Base-by-base conservation (phyloP, 306 rosid genomes). In the Psophocarpus tetragonolobus region DNA sequence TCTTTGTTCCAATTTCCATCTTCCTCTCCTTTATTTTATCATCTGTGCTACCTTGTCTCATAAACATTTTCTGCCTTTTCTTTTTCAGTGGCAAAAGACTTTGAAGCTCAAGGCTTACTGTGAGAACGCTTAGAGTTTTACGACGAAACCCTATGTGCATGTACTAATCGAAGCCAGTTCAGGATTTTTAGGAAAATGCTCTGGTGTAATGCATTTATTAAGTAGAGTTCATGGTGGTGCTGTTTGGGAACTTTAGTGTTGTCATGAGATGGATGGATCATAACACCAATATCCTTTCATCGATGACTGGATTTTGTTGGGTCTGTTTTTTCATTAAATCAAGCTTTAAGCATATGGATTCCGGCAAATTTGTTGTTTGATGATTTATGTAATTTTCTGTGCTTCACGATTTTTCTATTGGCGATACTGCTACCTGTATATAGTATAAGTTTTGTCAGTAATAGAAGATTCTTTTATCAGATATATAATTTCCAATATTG, bases 71-170 rank as follows among this genome's bases (percentile, higher is more conserved):
- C 13, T 61, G 21, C 6, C 0, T 53, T 73, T 51, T 74, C 1
- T 81, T 62, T 68, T 77, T 11, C 91, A 92, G 97, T 81, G 79
- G 97, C 86, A 33, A 42, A 71, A 36, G 94, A 90, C 30, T 82
- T 89, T 20, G 78, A 58, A 69, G 84, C 80, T 71, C 77, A 69
- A 75, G 93, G 92, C 66, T 76, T 86, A 4, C 72, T 85, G 58
- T 90, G 88, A 91, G 82, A 77, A 64, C 70, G 62, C 86, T 18
- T 14, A 41, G 74, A 57, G 13, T 71, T 36, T 60, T 81, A 81
- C 65, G 67, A 53, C 38, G 21, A 56, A 21, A 24, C 62, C 18
- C 5, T 39, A 38, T 48, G 27, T 84, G 12, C 76, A 85, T 74
- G 79, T 82, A 75, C 41, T 39, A n/a, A 54, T 85, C 29, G 71